A percentile compares a stretch with the other conserved stretches of the same genome.
These are phyloP conservation scores for Kazachstania martiniae DNA, from an alignment of 805 yeast genomes.

Conservation along the genomic window DNA sequence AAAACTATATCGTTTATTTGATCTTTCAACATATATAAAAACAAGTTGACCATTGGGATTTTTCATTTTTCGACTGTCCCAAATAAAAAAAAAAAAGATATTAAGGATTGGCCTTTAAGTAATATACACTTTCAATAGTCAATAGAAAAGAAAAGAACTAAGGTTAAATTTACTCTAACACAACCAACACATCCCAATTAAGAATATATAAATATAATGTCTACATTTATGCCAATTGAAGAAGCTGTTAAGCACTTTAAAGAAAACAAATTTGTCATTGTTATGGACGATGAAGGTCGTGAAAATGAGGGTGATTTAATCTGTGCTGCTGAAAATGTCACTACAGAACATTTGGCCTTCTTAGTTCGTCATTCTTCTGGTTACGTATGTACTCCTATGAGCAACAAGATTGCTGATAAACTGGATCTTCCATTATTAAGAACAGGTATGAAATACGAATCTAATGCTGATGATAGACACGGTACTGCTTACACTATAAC, in stretches of 20 bases:
- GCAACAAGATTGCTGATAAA: slow-evolving; percentile 64
- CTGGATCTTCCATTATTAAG: slow-evolving; percentile 72
- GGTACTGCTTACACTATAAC: slow-evolving; percentile 96
- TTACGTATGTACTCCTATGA: slow-evolving; percentile 83
- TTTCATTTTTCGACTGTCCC: too few relatives aligned
- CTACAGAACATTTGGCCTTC: slow-evolving; percentile 86
- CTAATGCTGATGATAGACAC: slow-evolving; percentile 62
- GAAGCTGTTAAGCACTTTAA: slow-evolving; percentile 25
- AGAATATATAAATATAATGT: slow-evolving; percentile 1
- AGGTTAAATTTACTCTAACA: too few relatives aligned
- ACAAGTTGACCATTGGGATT: too few relatives aligned
- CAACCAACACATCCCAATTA: too few relatives aligned
- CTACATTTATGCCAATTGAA: slow-evolving; percentile 18
- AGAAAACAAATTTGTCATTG: slow-evolving; percentile 57
- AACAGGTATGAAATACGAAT: slow-evolving; percentile 19
- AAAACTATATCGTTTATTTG: too few relatives aligned
- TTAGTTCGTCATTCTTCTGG: slow-evolving; percentile 82
- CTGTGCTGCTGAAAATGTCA: slow-evolving; percentile 72
- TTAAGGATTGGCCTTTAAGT: too few relatives aligned
- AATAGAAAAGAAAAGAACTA: too few relatives aligned
- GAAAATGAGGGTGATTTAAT: slow-evolving; percentile 97
- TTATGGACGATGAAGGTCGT: slow-evolving; percentile 91
- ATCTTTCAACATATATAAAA: too few relatives aligned
- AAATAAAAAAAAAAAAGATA: too few relatives aligned
- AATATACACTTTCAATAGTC: too few relatives aligned